A percentile compares a stretch with the other conserved stretches of the same genome.
These are phyloP conservation scores for Raphanus raphanistrum DNA, from an alignment of 345 rosid species.

Conservation along the genomic window DNA sequence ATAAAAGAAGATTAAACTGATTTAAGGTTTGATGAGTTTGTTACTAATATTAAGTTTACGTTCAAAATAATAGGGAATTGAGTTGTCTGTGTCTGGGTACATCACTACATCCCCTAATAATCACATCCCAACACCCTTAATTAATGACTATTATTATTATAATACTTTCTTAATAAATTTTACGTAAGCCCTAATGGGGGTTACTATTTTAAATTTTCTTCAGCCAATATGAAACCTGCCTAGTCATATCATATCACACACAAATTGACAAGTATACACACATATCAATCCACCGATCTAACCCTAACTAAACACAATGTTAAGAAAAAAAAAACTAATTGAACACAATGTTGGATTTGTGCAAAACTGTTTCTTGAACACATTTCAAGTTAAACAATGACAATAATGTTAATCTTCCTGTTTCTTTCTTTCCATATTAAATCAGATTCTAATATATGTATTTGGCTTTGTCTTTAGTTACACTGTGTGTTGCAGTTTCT, in stretches of 20 bases:
- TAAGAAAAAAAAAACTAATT: no score
- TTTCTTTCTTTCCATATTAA: background rate
- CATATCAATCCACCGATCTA: slow-evolving; percentile 1
- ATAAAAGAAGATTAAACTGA: no score
- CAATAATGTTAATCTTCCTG: slow-evolving; percentile 15
- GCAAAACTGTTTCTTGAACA: background rate
- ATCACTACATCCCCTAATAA: no score
- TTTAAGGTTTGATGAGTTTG: no score
- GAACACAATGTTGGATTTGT: background rate
- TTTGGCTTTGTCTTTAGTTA: slow-evolving; percentile 17
- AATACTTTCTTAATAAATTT: background rate
- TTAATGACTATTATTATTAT: background rate
- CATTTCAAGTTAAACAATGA: slow-evolving; percentile 16
- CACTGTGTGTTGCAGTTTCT: background rate
- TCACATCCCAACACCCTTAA: no score
- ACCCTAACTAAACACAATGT: slow-evolving; percentile 11
- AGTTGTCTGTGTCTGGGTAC: no score
- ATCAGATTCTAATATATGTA: slow-evolving; percentile 26
- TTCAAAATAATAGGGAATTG: no score
- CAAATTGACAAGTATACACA: background rate
- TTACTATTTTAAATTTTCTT: slow-evolving; percentile 3
- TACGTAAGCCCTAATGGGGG: slow-evolving; percentile 27
- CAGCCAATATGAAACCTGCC: slow-evolving; percentile 8
- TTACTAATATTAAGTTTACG: no score
- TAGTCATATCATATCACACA: background rate